phyloP scores from a whole-genome alignment of 2,329 filamentous ascomycete genomes.

The Lasiodiplodia sp. region DNA sequence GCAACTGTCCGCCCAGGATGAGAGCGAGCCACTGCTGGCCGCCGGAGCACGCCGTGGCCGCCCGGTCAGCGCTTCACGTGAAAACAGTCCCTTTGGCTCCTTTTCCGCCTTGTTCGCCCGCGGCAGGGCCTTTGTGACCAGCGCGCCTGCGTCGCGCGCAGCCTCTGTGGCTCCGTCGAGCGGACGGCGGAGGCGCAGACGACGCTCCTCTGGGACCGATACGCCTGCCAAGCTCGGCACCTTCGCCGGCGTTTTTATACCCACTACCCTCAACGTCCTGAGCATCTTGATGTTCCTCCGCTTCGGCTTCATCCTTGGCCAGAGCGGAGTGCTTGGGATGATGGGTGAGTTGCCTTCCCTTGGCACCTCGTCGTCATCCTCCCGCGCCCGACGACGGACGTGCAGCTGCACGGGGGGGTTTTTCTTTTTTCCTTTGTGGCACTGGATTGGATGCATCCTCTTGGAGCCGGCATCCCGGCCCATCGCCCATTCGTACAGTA shows the following conservation, averaged over 20 bases:
- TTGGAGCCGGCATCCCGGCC: no score
- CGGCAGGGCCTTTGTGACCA: not conserved
- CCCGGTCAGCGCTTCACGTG: constrained; percentile 6
- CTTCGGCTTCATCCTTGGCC: constrained; percentile 84
- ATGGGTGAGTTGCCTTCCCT: constrained; percentile 64
- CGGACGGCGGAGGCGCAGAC: constrained; percentile 6
- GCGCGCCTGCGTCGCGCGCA: not conserved
- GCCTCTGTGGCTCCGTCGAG: constrained; percentile 22
- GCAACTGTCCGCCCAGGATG: constrained; percentile 42
- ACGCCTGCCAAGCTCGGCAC: constrained; percentile 70
- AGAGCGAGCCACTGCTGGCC: constrained; percentile 34
- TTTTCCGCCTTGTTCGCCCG: constrained; percentile 11
- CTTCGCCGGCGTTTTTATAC: constrained; percentile 74
- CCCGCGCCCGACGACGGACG: not conserved
- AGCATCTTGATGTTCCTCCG: constrained; percentile 93
- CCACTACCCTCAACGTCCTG: constrained; percentile 86
- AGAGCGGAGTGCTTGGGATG: constrained; percentile 80
- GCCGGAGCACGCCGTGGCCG: constrained; percentile 48
- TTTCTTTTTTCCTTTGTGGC: no score
- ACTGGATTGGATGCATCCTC: no score
- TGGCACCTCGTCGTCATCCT: not conserved
- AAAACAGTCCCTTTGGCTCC: not conserved
- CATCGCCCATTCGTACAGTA: no score
- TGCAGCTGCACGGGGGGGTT: not conserved
- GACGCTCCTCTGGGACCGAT: constrained; percentile 3